These are phyloP conservation scores for Colletotrichum karsti DNA, from an alignment of 2,329 filamentous ascomycete species.

Conservation along the genomic window DNA sequence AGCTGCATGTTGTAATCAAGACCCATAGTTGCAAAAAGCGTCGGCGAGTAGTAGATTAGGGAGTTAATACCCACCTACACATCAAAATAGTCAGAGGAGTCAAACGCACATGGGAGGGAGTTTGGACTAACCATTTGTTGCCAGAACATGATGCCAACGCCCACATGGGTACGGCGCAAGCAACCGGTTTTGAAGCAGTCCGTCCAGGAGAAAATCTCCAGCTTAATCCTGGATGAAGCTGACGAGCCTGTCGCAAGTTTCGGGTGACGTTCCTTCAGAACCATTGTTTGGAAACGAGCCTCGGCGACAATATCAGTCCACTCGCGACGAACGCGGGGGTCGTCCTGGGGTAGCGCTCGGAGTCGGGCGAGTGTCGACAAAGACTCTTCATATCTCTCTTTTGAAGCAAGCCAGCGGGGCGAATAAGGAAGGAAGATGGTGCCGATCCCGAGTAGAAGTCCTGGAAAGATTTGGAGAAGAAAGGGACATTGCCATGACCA, in stretches of 20 bases:
- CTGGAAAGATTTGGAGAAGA: constrained; percentile 38
- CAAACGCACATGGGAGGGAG: not conserved
- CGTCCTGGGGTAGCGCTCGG: constrained; percentile 28
- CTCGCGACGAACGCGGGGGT: constrained; percentile 30
- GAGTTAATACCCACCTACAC: constrained; percentile 48
- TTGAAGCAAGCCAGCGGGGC: constrained; percentile 41
- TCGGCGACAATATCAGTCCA: constrained; percentile 31
- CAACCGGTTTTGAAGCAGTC: constrained; percentile 61
- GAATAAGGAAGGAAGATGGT: constrained; percentile 37
- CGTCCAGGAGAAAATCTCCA: constrained; percentile 56
- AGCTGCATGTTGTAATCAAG: constrained; percentile 43
- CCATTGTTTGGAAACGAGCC: constrained; percentile 17
- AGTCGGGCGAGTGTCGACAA: constrained; percentile 23
- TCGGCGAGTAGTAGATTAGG: constrained; percentile 56
- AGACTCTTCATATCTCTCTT: constrained; percentile 42
- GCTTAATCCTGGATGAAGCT: constrained; percentile 49
- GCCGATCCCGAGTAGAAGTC: constrained; percentile 33
- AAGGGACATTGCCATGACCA: constrained; percentile 40
- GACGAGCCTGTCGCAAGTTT: constrained; percentile 38
- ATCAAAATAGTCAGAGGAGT: constrained; percentile 67
- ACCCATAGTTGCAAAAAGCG: constrained; percentile 49
- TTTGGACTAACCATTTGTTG: too few species aligned
- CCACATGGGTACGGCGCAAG: constrained; percentile 55
- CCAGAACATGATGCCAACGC: constrained; percentile 53
- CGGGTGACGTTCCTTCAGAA: constrained; percentile 41